Base-by-base conservation (phyloP, 2,329 filamentous ascomycete species). In the Verticillium tricorpus region DNA sequence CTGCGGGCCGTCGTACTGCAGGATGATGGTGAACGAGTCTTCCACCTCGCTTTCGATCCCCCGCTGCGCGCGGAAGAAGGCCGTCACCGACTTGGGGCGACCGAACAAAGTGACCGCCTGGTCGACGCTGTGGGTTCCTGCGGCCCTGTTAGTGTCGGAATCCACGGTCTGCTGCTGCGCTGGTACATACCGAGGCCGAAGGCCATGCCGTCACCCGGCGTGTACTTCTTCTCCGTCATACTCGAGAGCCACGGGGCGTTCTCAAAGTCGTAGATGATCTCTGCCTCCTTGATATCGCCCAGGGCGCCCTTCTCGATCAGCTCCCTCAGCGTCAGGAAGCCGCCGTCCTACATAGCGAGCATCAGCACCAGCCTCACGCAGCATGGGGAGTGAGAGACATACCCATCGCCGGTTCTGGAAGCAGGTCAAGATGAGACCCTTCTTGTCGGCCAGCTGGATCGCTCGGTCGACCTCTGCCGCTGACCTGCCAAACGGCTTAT, bases 401-500 rank as follows among this genome's bases (percentile, higher is more conserved):
- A 61, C 63, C 62, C 62, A 66, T 61, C 61, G 64, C 3, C 64
- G 61, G 25, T 63, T 85, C 65, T 85, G 82, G 67, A 82, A 85
- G 8, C 83, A 81, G 0, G 82, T 81, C 52, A 85, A 67, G 31
- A 83, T 67, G 63, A 77, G 78, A 32, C 76, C 75, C 63, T 80
- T 72, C 56, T 77, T 74, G 64, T 80, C 74, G 2, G 82, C 78
- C 25, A 84, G 71, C 1, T 73, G 68, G 35, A 82, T 80, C 6
- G 89, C 77, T 59, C 82, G 77, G 39, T 82, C 77, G 8, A 85
- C 86, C 68, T 88, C 84, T 56, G 78, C 74, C 4, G 79, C 77
- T 2, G 85, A 86, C 9, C 82, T 81, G 2, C 85, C 85, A 69
- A 89, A 89, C 0, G 87, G 87, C 72, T 89, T 89, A 71, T 90